These are phyloP conservation scores for Monilinia polystroma DNA, from an alignment of 2,329 filamentous ascomycete genomes.

Conservation along the genomic window DNA sequence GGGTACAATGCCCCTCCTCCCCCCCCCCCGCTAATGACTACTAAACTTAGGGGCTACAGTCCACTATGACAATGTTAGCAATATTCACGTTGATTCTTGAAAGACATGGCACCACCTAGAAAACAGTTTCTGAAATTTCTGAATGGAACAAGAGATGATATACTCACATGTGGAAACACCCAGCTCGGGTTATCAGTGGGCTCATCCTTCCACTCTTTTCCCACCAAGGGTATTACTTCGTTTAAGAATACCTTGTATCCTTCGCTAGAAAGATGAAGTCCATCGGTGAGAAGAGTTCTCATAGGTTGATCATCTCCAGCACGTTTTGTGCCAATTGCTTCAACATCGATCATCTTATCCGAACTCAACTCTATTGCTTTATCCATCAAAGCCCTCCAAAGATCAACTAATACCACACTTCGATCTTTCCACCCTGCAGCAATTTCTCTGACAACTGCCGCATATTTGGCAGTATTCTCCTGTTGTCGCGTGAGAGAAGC, in stretches of 20 bases:
- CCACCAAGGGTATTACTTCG: conserved; percentile 32
- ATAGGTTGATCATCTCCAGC: conserved; percentile 28
- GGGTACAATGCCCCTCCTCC: not conserved
- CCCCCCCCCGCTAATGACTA: not conserved
- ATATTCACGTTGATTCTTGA: not conserved
- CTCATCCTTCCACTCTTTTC: conserved; percentile 32
- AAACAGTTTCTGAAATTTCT: too few species aligned
- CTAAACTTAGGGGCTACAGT: conserved; percentile 12
- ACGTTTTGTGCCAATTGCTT: conserved; percentile 30
- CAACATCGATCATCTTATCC: conserved; percentile 19
- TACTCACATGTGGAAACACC: conserved; percentile 35
- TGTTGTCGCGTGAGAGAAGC: conserved; percentile 54
- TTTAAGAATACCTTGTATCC: conserved; percentile 38
- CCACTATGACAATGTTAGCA: conserved; percentile 10
- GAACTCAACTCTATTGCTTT: conserved; percentile 58
- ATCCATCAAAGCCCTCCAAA: conserved; percentile 77
- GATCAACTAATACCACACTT: conserved; percentile 66
- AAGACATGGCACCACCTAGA: not conserved
- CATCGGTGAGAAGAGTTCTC: conserved; percentile 34
- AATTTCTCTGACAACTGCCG: conserved; percentile 57
- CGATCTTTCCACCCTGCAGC: conserved; percentile 31
- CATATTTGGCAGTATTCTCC: conserved; percentile 61
- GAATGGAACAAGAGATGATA: conserved; percentile 35
- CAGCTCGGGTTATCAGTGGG: conserved; percentile 28
- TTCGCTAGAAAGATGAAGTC: conserved; percentile 38